Base-by-base conservation (phyloP, 441 rosid species). In the Adansonia madagascariensis region DNA sequence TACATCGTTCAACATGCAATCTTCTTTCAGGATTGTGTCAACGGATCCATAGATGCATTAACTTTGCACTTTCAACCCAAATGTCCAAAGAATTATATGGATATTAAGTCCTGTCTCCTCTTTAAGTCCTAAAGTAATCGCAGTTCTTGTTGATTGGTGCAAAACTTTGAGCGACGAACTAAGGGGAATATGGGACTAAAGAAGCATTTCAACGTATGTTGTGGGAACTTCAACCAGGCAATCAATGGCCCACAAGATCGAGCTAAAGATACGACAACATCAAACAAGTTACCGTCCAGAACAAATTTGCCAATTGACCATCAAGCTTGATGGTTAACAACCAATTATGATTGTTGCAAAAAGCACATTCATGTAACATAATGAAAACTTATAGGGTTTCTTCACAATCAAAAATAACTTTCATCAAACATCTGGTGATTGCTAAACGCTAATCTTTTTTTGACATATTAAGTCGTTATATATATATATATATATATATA, bases 321-420 rank as follows among this genome's bases (percentile, higher is more conserved):
- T 9, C 11, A 12, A 22, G 56, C 35, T 68, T 24, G 35, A 5
- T 11, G 17, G 56, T 61, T 9, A 61, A 61, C 65, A 24, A 24
- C 41, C 39, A 11, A 24, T 61, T 4, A 31, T 24, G n/a, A 61
- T 61, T 1, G 41, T 67, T 46, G 56, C 53, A 12, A 22, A 46
- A 46, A 46, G 56, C 72, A 67, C 17, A 67, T 67, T 6, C 39
- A 67, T 67, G n/a, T 46, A 67, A 67, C 8, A 1, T 7, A 24
- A 52, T 52, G 52, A 53, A 74, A 61, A 22, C 9, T 22, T 47
- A 47, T 10, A 74, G 15, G 35, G 14, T 74, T 7, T 46, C n/a
- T 47, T 24, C 77, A 74, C 46, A 60, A 12, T 17, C n/a, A 73
- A 74, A 73, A 39, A 31, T 57, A 31, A 73, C 62, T 41, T 18